These are phyloP conservation scores for Solanum chmielewskii DNA, from an alignment of 257 asterid species.

Conservation along the genomic window DNA sequence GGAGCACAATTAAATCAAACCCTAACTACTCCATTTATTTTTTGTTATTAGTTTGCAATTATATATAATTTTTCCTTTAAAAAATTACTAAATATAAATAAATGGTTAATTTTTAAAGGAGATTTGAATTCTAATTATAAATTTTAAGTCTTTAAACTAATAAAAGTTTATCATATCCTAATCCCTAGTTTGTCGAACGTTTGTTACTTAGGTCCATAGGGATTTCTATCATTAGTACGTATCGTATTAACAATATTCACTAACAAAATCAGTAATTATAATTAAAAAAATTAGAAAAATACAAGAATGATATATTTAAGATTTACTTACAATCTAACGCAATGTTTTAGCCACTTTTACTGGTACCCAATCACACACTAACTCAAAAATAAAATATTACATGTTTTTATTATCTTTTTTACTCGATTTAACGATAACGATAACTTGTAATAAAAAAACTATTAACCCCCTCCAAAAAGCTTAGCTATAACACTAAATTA, in stretches of 20 bases:
- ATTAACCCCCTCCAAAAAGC: not conserved
- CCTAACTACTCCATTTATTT: too few species aligned
- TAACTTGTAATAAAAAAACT: not conserved
- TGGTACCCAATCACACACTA: not conserved
- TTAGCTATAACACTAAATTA: not conserved
- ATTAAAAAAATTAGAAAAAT: not conserved
- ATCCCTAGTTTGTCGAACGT: not conserved
- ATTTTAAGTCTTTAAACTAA: not conserved
- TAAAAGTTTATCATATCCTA: not conserved
- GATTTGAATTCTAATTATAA: not conserved
- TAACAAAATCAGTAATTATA: not conserved
- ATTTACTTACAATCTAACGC: not conserved
- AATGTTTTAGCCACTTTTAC: not conserved
- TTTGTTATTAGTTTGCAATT: too few species aligned
- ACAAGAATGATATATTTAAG: not conserved
- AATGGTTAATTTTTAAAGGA: not conserved
- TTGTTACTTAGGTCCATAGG: not conserved
- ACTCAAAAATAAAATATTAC: not conserved
- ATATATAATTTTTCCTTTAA: too few species aligned
- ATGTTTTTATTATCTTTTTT: not conserved
- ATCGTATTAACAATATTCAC: not conserved
- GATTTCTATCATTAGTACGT: not conserved
- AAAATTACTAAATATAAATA: too few species aligned
- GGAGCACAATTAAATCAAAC: too few species aligned
- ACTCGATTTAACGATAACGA: not conserved